These are phyloP conservation scores for Aureobasidium leucospermi DNA, from an alignment of 2,329 filamentous ascomycete genomes.

Conservation along the genomic window DNA sequence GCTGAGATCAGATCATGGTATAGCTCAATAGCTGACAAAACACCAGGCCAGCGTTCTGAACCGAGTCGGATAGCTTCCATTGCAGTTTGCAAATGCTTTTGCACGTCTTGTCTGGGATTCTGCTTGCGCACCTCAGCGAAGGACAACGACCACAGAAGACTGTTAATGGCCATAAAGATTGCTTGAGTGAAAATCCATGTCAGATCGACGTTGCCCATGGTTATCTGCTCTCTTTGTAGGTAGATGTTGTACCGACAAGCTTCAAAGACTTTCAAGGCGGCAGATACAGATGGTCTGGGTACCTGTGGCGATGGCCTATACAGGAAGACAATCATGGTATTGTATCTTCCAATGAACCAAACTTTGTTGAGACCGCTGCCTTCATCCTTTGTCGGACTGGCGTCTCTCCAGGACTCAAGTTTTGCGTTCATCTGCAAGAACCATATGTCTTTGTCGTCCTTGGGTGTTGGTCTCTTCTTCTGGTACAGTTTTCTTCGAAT, in stretches of 20 bases:
- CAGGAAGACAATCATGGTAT: slow-evolving; percentile 82
- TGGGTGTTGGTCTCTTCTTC: slow-evolving; percentile 68
- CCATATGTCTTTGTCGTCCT: slow-evolving; percentile 78
- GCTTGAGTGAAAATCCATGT: slow-evolving; percentile 91
- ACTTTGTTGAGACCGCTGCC: slow-evolving; percentile 66
- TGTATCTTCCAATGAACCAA: slow-evolving; percentile 68
- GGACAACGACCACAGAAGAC: slow-evolving; percentile 83
- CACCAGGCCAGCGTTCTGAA: slow-evolving; percentile 85
- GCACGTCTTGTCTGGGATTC: slow-evolving; percentile 67
- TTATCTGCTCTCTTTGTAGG: slow-evolving; percentile 72
- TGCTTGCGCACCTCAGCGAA: slow-evolving; percentile 73
- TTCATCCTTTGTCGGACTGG: slow-evolving; percentile 63
- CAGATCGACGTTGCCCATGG: slow-evolving; percentile 67
- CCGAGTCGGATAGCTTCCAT: slow-evolving; percentile 73
- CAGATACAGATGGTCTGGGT: slow-evolving; percentile 70
- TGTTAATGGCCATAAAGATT: slow-evolving; percentile 87
- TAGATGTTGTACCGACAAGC: slow-evolving; percentile 75
- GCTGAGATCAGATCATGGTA: slow-evolving; percentile 81
- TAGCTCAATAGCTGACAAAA: slow-evolving; percentile 72
- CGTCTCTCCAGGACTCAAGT: slow-evolving; percentile 70
- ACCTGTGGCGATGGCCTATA: slow-evolving; percentile 90
- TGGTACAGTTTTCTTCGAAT: slow-evolving; percentile 82
- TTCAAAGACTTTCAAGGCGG: slow-evolving; percentile 75
- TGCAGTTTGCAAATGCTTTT: slow-evolving; percentile 64
- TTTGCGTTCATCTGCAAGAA: slow-evolving; percentile 73